Evolutionary conservation across 2,329 filamentous ascomycete species (phyloP).

Genomic region (Phaeophleospora eucalypticola): DNA sequence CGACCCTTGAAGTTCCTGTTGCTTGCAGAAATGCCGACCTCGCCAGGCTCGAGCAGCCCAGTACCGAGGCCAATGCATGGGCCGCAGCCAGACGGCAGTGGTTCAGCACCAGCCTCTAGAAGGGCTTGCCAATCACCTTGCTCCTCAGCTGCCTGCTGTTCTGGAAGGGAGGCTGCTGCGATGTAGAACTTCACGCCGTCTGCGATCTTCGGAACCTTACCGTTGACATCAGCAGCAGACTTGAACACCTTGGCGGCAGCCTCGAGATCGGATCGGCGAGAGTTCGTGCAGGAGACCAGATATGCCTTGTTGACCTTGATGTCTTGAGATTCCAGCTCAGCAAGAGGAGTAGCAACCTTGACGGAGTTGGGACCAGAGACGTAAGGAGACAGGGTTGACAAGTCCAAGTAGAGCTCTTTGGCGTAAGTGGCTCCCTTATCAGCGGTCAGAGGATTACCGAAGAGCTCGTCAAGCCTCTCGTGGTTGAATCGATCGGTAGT

Average conservation of each 20-base stretch:
- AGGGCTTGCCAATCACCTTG: conserved; percentile 81
- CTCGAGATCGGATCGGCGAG: conserved; percentile 72
- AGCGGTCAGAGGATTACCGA: conserved; percentile 61
- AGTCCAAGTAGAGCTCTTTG: conserved; percentile 75
- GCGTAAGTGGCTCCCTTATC: conserved; percentile 77
- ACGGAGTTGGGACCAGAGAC: conserved; percentile 87
- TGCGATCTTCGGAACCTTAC: conserved; percentile 65
- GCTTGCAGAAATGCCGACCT: conserved; percentile 76
- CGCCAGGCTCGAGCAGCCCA: conserved; percentile 76
- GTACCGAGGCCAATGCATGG: conserved; percentile 82
- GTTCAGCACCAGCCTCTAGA: conserved; percentile 70
- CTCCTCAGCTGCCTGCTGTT: conserved; percentile 74
- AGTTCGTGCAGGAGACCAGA: conserved; percentile 87
- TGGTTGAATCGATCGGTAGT: conserved; percentile 65
- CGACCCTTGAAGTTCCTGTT: conserved; percentile 92
- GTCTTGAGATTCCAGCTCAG: conserved; percentile 65
- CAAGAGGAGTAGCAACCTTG: conserved; percentile 76
- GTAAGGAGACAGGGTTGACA: conserved; percentile 78
- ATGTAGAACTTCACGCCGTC: conserved; percentile 81
- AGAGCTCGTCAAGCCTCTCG: conserved; percentile 66
- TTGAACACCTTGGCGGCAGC: conserved; percentile 82
- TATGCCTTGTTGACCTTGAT: conserved; percentile 83
- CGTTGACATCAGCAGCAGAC: conserved; percentile 63
- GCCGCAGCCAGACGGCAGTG: conserved; percentile 70
- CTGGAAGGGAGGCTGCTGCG: conserved; percentile 73